Evolutionary conservation across 2,329 filamentous ascomycete species (phyloP).

Genomic region (Huntiella moniliformis): DNA sequence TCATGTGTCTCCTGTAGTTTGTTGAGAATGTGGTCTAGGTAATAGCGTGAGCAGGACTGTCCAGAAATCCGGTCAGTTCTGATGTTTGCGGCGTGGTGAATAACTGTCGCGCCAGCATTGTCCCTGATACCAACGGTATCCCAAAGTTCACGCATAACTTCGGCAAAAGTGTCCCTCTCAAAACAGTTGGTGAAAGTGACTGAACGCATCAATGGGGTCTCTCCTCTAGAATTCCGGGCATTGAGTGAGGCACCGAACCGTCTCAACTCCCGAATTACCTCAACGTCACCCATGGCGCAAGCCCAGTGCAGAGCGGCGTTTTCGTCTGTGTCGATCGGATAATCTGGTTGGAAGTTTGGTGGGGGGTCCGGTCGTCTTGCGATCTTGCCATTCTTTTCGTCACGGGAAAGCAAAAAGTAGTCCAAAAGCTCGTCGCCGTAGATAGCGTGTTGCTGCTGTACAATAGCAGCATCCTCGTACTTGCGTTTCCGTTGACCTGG

Average conservation of each 20-base stretch:
- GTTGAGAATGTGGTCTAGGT: constrained; percentile 78
- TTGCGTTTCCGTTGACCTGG: constrained; percentile 47
- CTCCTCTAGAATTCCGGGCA: constrained; percentile 51
- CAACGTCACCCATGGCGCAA: constrained; percentile 87
- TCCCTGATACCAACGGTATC: constrained; percentile 67
- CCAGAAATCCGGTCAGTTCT: constrained; percentile 66
- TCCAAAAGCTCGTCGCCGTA: constrained; percentile 89
- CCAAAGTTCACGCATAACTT: constrained; percentile 65
- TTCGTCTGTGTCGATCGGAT: constrained; percentile 79
- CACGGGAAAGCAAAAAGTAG: constrained; percentile 80
- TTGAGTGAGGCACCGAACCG: constrained; percentile 58
- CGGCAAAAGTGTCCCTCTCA: constrained; percentile 79
- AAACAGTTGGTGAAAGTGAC: constrained; percentile 95
- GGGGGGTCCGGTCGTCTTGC: constrained; percentile 62
- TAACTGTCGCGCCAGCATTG: constrained; percentile 65
- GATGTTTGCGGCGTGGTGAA: constrained; percentile 84
- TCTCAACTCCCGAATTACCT: constrained; percentile 75
- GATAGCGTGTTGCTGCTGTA: constrained; percentile 69
- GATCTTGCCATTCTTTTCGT: constrained; percentile 40
- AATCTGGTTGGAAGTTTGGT: constrained; percentile 69
- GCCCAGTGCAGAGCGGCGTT: constrained; percentile 96
- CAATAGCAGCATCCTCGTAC: constrained; percentile 41
- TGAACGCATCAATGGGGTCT: constrained; percentile 85
- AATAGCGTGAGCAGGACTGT: constrained; percentile 78
- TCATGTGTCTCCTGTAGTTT: constrained; percentile 64